Evolutionary conservation across 208 protist species (phyloP), one percentile per base, ranked within the genome.

Genomic region (Leishmania tropica): DNA sequence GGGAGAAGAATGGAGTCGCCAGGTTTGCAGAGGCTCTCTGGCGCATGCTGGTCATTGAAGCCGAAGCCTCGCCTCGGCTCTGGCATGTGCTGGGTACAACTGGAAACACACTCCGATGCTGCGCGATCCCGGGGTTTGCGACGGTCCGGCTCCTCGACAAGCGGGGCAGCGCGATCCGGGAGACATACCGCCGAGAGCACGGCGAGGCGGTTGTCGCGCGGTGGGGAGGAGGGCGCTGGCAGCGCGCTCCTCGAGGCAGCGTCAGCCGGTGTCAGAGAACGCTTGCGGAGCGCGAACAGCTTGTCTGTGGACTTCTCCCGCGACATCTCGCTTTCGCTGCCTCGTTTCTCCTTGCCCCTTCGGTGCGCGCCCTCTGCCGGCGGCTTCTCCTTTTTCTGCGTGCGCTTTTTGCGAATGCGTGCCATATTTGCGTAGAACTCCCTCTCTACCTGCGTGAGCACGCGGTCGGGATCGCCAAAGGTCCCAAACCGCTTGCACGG

Each of bases 391-490:
- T 47, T 42, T 13, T 47, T 31, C 47, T 3, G 11, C 47, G 3
- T 24, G 40, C 48, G 3, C 8, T 60, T 21, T 28, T 35, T 42
- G 8, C 48, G 72, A 11, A 37, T 35, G 47, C 72, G 72, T 7
- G 31, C 42, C 24, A 76, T 17, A 21, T 10, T 60, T 0, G 31
- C 24, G 72, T 53, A 53, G n/a, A 45, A 76, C 21, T 76, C 72
- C 15, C 37, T n/a, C 51, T 76, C 72, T 10, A 47, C 45, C 72
- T 76, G 72, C 51, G 72, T 76, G 47, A 42, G 72, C 31, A 45
- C n/a, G n/a, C 72, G 72, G 51, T 60, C 3, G n/a, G 72, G 72
- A 5, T 76, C 45, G 72, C 51, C 72, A 31, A 76, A 76, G n/a
- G 51, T 76, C 17, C 72, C 72, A 60, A 54, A 76, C n/a, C 48